phyloP scores from a whole-genome alignment of 495 filamentous ascomycete species.

The Penicillium argentinense region DNA sequence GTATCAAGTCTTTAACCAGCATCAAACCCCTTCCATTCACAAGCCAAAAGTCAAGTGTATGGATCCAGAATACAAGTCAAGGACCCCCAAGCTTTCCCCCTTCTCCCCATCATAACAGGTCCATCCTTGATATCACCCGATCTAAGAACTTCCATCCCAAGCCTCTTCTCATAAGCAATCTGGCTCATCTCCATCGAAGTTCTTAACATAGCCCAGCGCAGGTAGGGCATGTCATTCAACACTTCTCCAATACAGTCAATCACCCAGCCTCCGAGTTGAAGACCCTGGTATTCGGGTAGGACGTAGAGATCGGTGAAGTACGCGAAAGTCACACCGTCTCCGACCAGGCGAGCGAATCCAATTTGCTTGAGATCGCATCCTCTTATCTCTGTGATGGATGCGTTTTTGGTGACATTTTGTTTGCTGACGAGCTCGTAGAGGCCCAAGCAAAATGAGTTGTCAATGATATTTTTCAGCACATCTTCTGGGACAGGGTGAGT shows the following conservation, averaged over 20 bases:
- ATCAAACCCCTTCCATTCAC: neutral
- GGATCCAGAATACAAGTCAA: no score
- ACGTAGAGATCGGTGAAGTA: constrained; percentile 72
- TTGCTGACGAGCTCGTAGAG: constrained; percentile 29
- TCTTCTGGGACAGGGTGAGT: constrained; percentile 37
- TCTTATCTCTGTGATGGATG: constrained; percentile 1
- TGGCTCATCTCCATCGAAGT: constrained; percentile 35
- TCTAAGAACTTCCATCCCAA: constrained; percentile 49
- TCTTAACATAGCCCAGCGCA: constrained; percentile 56
- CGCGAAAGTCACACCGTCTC: constrained; percentile 61
- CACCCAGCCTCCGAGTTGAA: constrained; percentile 63
- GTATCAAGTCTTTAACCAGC: no score
- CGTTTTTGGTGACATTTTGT: no score
- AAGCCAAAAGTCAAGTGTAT: neutral
- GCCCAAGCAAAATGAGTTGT: constrained; percentile 53
- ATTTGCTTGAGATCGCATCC: constrained; percentile 34
- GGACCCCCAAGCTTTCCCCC: constrained; percentile 4
- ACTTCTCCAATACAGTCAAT: constrained; percentile 57
- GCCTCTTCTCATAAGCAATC: constrained; percentile 45
- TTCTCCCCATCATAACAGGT: constrained; percentile 27
- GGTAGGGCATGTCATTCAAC: constrained; percentile 51
- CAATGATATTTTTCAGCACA: constrained; percentile 40
- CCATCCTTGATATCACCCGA: constrained; percentile 21
- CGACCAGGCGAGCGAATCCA: constrained; percentile 63
- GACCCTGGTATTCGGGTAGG: constrained; percentile 51